Percentiles rank a stretch among this genome's conserved stretches.
phyloP scores from a whole-genome alignment of 108 stramenopile genomes.

The Conticribra weissflogii region DNA sequence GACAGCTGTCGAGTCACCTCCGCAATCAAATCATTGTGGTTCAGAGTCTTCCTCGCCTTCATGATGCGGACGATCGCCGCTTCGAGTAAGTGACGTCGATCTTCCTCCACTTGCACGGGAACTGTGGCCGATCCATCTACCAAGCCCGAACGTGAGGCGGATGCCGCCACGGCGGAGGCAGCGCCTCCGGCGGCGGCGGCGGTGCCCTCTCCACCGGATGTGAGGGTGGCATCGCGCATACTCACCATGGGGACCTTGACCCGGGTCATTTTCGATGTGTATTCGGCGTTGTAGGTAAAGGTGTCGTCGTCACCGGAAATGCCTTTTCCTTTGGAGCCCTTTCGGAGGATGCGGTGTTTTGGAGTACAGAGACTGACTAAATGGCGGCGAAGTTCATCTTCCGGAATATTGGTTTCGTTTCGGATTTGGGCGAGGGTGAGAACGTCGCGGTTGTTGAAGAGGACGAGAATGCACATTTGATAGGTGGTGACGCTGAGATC shows the following conservation, averaged over 20 bases:
- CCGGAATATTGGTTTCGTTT: conserved; percentile 86
- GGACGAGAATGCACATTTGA: conserved; percentile 97
- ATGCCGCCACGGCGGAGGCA: conserved; percentile 37
- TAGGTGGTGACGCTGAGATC: conserved; percentile 95
- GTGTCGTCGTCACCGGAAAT: conserved; percentile 89
- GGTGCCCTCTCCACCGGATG: conserved; percentile 16
- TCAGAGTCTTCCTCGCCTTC: conserved; percentile 92
- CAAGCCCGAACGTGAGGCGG: conserved; percentile 21
- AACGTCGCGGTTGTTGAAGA: conserved; percentile 88
- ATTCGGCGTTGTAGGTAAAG: conserved; percentile 92
- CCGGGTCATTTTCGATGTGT: conserved; percentile 87
- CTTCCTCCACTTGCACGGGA: conserved; percentile 86
- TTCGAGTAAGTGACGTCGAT: conserved; percentile 92
- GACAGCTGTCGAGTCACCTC: conserved; percentile 90
- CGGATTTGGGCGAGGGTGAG: conserved; percentile 87
- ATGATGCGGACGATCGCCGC: conserved; percentile 97
- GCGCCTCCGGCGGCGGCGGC: conserved; percentile 32
- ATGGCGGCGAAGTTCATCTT: conserved; percentile 90
- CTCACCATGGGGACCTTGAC: conserved; percentile 92
- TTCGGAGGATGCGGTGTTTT: conserved; percentile 90
- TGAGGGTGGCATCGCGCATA: conserved; percentile 73
- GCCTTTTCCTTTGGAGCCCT: conserved; percentile 91
- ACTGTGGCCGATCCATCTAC: conserved; percentile 60
- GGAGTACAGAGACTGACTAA: conserved; percentile 96
- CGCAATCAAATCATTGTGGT: conserved; percentile 95